Percentiles rank a stretch among this genome's conserved stretches.
Conservation (phyloP, 2,329 filamentous ascomycete species). For the Fusarium sp. region DNA sequence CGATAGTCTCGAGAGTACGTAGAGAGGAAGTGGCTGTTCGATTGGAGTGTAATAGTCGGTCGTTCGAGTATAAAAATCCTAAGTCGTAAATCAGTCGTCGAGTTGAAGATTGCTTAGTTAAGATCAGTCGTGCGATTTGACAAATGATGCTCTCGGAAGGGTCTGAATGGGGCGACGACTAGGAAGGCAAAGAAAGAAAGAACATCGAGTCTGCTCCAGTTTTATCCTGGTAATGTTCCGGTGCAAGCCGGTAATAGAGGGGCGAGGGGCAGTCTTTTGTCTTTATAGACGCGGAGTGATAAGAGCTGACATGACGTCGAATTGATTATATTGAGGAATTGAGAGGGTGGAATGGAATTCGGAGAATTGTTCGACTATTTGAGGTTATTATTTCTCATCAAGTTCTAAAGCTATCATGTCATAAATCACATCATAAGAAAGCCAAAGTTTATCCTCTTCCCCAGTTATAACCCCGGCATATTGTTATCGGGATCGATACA, state of each 20-base stretch:
- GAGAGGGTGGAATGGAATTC: background rate
- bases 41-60: background rate
- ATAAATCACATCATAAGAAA: background rate
- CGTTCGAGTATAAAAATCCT: conserved; percentile 3
- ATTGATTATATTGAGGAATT: conserved; percentile 5
- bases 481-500: background rate
- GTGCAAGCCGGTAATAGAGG: conserved; percentile 40
- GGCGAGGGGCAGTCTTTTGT: conserved; percentile 25
- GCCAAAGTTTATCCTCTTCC: background rate
- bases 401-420: background rate
- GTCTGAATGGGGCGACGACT: conserved; percentile 31
- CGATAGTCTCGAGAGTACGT: background rate
- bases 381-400: background rate
- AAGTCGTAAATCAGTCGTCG: conserved; percentile 17
- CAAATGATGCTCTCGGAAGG: conserved; percentile 37
- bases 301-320: conserved; percentile 38
- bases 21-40: background rate
- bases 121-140: conserved; percentile 18
- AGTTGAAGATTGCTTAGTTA: conserved; percentile 24
- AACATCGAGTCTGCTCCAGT: conserved; percentile 37
- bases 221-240: conserved; percentile 41
- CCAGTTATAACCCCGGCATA: background rate
- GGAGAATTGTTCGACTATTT: background rate
- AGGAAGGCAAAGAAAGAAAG: conserved; percentile 18
- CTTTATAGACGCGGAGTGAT: conserved; percentile 11